Conservation (phyloP, 768 basidiomycete species). For the Leccinum pellstonianum region DNA sequence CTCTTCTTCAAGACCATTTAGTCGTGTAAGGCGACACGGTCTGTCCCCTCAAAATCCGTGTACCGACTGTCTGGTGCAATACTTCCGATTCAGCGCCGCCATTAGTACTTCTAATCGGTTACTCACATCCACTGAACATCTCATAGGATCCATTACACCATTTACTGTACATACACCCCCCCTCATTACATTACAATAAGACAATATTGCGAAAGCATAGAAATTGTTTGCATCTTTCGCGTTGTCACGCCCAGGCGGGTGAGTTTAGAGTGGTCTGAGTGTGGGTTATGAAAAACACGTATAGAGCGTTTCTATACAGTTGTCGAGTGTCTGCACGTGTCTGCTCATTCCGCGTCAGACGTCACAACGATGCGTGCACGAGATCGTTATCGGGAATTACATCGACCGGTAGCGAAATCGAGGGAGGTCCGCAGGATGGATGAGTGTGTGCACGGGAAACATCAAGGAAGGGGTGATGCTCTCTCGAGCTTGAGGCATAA, state of each 20-base stretch:
- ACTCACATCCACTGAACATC: conserved; percentile 8
- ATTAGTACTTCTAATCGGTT: not conserved
- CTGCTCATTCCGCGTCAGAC: conserved; percentile 3
- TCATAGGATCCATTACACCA: conserved; percentile 25
- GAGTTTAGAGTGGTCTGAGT: not conserved
- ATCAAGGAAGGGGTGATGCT: conserved; percentile 12
- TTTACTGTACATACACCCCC: conserved; percentile 26
- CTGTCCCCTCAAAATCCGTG: not conserved
- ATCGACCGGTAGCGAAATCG: conserved; percentile 11
- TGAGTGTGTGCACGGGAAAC: conserved; percentile 10
- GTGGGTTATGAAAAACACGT: conserved; percentile 27
- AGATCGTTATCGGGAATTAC: conserved; percentile 28
- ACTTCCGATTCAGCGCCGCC: conserved; percentile 2
- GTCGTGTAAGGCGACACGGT: conserved; percentile 20
- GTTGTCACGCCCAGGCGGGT: conserved; percentile 11
- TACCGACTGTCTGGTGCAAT: conserved; percentile 6
- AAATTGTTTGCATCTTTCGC: conserved; percentile 12
- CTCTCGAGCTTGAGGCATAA: conserved; percentile 24
- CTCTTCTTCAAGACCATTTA: conserved; percentile 25
- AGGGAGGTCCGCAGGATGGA: conserved; percentile 25
- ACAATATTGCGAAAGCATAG: conserved; percentile 7
- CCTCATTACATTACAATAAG: conserved; percentile 25
- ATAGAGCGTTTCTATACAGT: conserved; percentile 4
- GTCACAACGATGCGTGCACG: conserved; percentile 17
- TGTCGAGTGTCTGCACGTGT: conserved; percentile 13